Percentiles rank a stretch among this genome's conserved stretches.
Evolutionary conservation across 306 rosid species (phyloP).

Genomic region (Vigna radiata): DNA sequence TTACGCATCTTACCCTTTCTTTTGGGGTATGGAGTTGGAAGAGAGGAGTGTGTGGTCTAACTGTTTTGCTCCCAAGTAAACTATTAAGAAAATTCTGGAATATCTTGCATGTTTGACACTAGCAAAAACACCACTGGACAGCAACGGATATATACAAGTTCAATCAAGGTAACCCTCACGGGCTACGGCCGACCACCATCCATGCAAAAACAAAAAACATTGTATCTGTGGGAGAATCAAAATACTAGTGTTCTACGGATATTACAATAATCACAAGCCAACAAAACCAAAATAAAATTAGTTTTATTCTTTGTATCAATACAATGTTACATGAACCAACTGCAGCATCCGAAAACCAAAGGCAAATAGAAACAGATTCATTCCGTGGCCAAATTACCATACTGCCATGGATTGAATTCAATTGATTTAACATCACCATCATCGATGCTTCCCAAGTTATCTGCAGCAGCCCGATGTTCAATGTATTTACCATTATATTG

Average conservation of each 20-base stretch:
- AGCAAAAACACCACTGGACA: neutral
- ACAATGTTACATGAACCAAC: constrained; percentile 40
- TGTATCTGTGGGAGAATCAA: constrained; percentile 19
- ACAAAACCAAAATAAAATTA: constrained; percentile 15
- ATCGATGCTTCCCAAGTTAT: constrained; percentile 53
- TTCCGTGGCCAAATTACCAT: constrained; percentile 60
- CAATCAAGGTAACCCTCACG: constrained; percentile 12
- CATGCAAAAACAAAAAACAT: constrained; percentile 8
- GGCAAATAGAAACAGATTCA: constrained; percentile 46
- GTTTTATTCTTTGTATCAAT: constrained; percentile 42
- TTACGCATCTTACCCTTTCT: neutral
- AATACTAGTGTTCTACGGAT: constrained; percentile 20
- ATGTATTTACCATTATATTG: constrained; percentile 74
- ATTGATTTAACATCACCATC: constrained; percentile 56
- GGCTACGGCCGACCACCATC: neutral
- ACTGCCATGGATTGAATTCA: constrained; percentile 92
- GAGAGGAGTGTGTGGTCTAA: neutral
- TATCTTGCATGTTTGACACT: neutral
- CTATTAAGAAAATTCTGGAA: neutral
- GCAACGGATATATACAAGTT: constrained; percentile 20
- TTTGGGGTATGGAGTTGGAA: neutral
- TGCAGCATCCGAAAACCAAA: constrained; percentile 42
- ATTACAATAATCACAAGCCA: constrained; percentile 46
- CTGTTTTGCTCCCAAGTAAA: neutral
- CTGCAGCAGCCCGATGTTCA: constrained; percentile 62